A percentile compares a stretch with the other conserved stretches of the same genome.
These are phyloP conservation scores for Lentinula sp. DNA, from an alignment of 768 basidiomycete genomes.

Conservation along the genomic window DNA sequence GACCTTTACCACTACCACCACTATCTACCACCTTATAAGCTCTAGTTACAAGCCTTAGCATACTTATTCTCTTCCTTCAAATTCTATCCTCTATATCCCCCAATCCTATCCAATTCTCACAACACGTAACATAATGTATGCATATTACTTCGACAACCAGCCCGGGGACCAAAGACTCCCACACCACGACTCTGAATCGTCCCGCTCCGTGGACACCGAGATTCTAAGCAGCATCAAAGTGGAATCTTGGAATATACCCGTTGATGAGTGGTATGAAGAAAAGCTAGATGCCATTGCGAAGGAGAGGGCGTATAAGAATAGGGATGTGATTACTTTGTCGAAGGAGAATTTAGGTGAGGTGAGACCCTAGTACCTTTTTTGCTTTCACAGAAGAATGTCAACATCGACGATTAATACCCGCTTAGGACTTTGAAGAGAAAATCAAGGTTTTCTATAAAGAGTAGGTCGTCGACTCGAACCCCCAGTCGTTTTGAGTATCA, in stretches of 20 bases:
- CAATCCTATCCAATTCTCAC: neutral
- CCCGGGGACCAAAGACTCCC: constrained; percentile 77
- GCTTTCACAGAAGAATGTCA: neutral
- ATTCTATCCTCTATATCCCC: neutral
- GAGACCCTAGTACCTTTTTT: constrained; percentile 10
- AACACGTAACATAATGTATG: constrained; percentile 42
- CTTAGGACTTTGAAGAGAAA: constrained; percentile 64
- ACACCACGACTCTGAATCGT: constrained; percentile 50
- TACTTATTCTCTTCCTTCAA: too few species aligned
- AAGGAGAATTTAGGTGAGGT: constrained; percentile 75
- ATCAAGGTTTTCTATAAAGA: constrained; percentile 82
- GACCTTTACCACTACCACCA: too few species aligned
- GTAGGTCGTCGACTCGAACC: constrained; percentile 29
- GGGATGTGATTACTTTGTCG: constrained; percentile 74
- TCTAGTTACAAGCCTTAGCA: too few species aligned
- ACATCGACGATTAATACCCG: neutral
- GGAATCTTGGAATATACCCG: constrained; percentile 59
- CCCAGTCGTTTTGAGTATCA: too few species aligned
- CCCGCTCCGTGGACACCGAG: constrained; percentile 43
- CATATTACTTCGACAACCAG: constrained; percentile 70
- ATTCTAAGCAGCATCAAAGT: constrained; percentile 57
- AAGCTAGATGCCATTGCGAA: constrained; percentile 58
- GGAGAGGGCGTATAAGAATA: constrained; percentile 75
- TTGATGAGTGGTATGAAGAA: constrained; percentile 51
- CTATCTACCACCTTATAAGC: too few species aligned